A percentile compares a stretch with the other conserved stretches of the same genome.
phyloP scores from a whole-genome alignment of 2,329 filamentous ascomycete genomes.

The Aspergillus costaricaensis region DNA sequence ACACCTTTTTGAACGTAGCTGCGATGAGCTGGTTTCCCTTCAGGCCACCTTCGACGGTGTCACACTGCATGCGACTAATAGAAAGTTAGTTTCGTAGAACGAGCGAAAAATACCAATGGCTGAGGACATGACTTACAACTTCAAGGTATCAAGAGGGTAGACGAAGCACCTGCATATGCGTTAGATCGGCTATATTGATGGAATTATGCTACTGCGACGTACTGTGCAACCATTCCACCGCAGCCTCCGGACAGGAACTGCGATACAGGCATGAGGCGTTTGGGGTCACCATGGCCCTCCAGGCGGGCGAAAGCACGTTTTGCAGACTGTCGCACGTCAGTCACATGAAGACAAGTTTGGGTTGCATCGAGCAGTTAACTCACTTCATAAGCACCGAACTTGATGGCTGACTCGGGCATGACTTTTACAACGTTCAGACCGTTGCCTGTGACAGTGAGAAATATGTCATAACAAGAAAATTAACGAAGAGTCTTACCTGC shows the following conservation, averaged over 20 bases:
- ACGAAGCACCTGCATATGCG: conserved; percentile 68
- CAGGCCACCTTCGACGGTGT: conserved; percentile 82
- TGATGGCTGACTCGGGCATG: conserved; percentile 97
- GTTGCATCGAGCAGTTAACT: conserved; percentile 18
- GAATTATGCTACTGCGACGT: conserved; percentile 44
- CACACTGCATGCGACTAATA: conserved; percentile 84
- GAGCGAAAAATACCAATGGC: not conserved
- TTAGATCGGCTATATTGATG: conserved; percentile 24
- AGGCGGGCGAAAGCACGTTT: conserved; percentile 83
- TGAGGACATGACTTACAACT: conserved; percentile 52
- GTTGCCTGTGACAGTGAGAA: conserved; percentile 65
- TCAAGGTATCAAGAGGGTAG: conserved; percentile 79
- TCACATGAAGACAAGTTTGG: not conserved
- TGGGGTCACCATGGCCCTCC: conserved; percentile 84
- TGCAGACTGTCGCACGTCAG: conserved; percentile 60
- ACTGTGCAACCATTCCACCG: conserved; percentile 93
- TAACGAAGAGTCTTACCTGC: conserved; percentile 65
- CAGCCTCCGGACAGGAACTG: conserved; percentile 90
- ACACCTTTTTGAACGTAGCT: conserved; percentile 85
- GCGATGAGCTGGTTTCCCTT: conserved; percentile 80
- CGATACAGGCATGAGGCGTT: conserved; percentile 75
- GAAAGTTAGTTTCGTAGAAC: conserved; percentile 12
- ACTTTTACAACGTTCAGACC: conserved; percentile 96
- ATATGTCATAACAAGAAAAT: not conserved
- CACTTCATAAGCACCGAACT: conserved; percentile 94